phyloP scores from a whole-genome alignment of 2,329 filamentous ascomycete genomes.

The Aspergillus niger region DNA sequence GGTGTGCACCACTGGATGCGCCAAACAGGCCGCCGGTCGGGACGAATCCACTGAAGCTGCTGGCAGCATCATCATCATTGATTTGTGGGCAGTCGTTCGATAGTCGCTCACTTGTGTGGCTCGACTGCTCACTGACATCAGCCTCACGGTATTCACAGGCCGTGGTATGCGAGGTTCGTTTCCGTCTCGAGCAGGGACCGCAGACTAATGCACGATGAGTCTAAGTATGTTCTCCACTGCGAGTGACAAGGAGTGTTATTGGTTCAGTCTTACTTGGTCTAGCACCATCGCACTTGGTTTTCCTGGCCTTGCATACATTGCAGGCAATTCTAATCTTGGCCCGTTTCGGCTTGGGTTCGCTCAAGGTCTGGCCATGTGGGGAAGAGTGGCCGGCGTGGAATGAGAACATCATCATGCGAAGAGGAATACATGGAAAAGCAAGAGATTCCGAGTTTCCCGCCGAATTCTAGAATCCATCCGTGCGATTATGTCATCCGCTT shows the following conservation, averaged over 20 bases:
- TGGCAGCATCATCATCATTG: not conserved
- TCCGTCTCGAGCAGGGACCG: slow-evolving; percentile 13
- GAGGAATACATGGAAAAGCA: too few relatives aligned
- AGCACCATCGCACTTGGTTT: not conserved
- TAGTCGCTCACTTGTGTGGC: not conserved
- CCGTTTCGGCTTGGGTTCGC: not conserved
- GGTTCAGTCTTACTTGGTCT: not conserved
- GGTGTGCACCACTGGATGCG: not conserved
- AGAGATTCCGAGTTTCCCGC: too few relatives aligned
- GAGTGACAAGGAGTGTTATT: not conserved
- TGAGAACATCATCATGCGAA: not conserved
- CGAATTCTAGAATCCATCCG: too few relatives aligned
- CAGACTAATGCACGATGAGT: slow-evolving; percentile 11
- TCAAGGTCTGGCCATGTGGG: not conserved
- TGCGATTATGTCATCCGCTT: too few relatives aligned
- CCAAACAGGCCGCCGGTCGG: not conserved
- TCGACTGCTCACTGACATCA: not conserved
- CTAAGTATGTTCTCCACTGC: not conserved
- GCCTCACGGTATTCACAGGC: not conserved
- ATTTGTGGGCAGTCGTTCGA: not conserved
- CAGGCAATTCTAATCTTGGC: not conserved
- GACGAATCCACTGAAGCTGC: not conserved
- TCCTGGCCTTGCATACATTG: not conserved
- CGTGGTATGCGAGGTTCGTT: not conserved
- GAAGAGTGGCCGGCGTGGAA: not conserved